Percentiles rank a stretch among this genome's conserved stretches.
Conservation (phyloP, 2,329 filamentous ascomycete genomes). For the Xylaria sp. region DNA sequence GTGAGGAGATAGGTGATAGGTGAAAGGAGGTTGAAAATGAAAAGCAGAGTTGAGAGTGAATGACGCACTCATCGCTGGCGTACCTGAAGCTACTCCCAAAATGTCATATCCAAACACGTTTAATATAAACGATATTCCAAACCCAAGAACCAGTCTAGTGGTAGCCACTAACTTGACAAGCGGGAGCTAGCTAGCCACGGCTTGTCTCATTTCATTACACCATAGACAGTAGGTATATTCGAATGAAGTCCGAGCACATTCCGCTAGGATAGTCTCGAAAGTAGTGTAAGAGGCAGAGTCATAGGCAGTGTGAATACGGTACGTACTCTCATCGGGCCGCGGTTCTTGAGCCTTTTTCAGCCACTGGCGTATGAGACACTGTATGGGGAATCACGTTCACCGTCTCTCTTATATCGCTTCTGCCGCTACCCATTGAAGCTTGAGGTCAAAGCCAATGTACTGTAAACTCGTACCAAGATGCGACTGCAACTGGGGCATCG, state of each 20-base stretch:
- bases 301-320: neutral
- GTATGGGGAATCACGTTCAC: slow-evolving; percentile 29
- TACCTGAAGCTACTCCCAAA: neutral
- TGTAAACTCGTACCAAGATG: neutral
- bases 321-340: neutral
- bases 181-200: neutral
- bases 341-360: neutral
- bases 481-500: neutral
- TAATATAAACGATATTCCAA: slow-evolving; percentile 18
- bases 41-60: slow-evolving; percentile 2
- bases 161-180: slow-evolving; percentile 1
- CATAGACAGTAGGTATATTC: neutral
- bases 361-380: slow-evolving; percentile 5
- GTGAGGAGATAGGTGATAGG: slow-evolving; percentile 1
- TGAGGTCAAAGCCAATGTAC: neutral
- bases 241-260: slow-evolving; percentile 3
- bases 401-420: slow-evolving; percentile 24
- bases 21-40: neutral
- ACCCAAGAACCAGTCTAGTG: neutral
- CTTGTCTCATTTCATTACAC: slow-evolving; percentile 6
- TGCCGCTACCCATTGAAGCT: neutral
- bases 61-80: slow-evolving; percentile 15
- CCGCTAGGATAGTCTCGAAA: neutral
- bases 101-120: slow-evolving; percentile 2
- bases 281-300: no score